A percentile compares a stretch with the other conserved stretches of the same genome.
phyloP scores from a whole-genome alignment of 345 rosid species.

The Dimocarpus longan region DNA sequence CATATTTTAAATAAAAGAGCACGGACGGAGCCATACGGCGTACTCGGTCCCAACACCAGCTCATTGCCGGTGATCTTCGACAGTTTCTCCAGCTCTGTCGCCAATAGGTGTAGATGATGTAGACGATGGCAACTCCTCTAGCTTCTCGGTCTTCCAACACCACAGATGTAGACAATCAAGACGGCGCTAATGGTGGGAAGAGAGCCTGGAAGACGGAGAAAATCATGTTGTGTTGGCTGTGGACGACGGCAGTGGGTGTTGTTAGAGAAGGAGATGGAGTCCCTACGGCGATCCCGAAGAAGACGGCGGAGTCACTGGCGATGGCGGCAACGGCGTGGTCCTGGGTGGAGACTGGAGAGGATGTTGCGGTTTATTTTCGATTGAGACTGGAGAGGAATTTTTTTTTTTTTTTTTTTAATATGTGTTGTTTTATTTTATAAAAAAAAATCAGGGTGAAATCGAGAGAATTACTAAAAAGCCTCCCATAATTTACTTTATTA shows the following conservation, averaged over 20 bases:
- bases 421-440: no score
- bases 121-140: constrained; percentile 38
- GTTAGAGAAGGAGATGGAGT: constrained; percentile 19
- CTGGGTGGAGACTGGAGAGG: no score
- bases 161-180: constrained; percentile 54
- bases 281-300: no score
- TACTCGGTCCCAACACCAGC: constrained; percentile 67
- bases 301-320: no score
- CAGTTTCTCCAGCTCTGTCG: constrained; percentile 58
- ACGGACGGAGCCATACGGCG: constrained; percentile 57
- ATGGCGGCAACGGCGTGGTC: no score
- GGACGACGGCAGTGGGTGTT: not conserved
- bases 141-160: constrained; percentile 30
- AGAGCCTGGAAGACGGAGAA: constrained; percentile 61
- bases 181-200: constrained; percentile 64
- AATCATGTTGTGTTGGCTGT: constrained; percentile 36
- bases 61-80: constrained; percentile 71
- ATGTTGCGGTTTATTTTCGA: no score
- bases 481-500: no score
- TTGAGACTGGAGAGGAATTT: no score
- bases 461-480: no score
- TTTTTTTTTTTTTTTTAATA: no score
- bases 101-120: constrained; percentile 15
- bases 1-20: no score
- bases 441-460: no score